Base-by-base conservation (phyloP, 192 early-diverging fungal genomes). In the Linnemannia exigua region DNA sequence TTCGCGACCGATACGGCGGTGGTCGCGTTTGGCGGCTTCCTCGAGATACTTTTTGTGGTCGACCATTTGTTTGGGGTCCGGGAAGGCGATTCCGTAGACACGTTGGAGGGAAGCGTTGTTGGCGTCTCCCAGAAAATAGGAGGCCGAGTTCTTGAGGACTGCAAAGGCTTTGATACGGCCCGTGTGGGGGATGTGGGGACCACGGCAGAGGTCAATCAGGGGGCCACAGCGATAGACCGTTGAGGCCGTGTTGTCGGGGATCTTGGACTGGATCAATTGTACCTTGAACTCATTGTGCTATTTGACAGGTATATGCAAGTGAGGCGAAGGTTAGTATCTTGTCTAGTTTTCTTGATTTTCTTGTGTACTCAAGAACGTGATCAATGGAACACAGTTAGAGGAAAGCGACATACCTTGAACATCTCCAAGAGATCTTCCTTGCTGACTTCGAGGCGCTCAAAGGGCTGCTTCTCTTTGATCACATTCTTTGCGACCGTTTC, bases 161-260 rank as follows among this genome's bases (percentile, higher is more conserved):
- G 93, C 89, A 87, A 99, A 94, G 46, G 97, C 93, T 89, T 97
- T 98, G 88, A 99, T 97, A 46, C 92, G 90, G 58, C 96, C 96
- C 75, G 98, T 99, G 89, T 95, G 90, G 66, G 98, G 96, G 77
- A 99, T 94, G 83, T 99, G 98, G 61, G 98, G 98, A 12, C 98
- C 98, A 46, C 92, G 89, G 90, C 97, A 96, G 88, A 99, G 90
- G 92, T 99, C 98, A 79, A 99, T 98, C 74, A 99, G 89, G 12
- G 98, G 95, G 47, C 98, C 98, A 80, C 98, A 99, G 47, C 98
- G 96, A 90, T 99, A 99, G 50, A 99, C 98, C 28, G 98, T 99
- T 83, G 96, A 95, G 48, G 94, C 95, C 46, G 96, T 95, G 70
- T 94, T 95, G 84, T 99, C 97, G 0, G 94, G 94, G 74, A 98